Percentiles rank a stretch among this genome's conserved stretches.
phyloP scores from a whole-genome alignment of 441 rosid species.

The Erodium texanum region DNA sequence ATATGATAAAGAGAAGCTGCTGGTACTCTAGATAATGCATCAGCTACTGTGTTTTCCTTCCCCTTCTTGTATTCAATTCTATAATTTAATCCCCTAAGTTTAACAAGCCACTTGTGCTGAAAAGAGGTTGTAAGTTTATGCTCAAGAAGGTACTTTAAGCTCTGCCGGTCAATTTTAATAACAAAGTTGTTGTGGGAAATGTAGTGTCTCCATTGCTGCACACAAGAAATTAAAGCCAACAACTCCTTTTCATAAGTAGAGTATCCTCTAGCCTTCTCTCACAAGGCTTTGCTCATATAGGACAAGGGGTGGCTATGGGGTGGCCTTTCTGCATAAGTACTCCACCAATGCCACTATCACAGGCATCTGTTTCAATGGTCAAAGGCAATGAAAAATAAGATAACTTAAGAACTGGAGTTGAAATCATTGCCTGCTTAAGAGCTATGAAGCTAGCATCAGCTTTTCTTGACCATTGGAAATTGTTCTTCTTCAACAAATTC shows the following conservation, averaged over 20 bases:
- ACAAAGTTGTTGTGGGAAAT: not conserved
- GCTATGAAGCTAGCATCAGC: not conserved
- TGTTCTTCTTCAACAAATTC: not conserved
- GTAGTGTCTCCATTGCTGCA: not conserved
- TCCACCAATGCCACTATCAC: not conserved
- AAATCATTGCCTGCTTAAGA: not conserved
- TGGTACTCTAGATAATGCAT: not conserved
- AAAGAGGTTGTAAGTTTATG: not conserved
- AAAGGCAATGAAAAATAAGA: not conserved
- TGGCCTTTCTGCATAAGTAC: not conserved
- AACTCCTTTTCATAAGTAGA: conserved; percentile 1
- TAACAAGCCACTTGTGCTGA: not conserved
- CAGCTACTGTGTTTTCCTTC: not conserved
- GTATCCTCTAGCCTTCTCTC: not conserved
- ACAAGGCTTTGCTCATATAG: not conserved
- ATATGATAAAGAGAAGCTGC: too few species aligned
- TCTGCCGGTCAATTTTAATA: not conserved
- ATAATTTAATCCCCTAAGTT: not conserved
- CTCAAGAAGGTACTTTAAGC: not conserved
- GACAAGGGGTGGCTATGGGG: not conserved
- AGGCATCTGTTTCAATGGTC: not conserved
- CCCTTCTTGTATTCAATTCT: not conserved
- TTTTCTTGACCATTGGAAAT: not conserved
- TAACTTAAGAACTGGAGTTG: not conserved
- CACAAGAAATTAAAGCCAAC: not conserved